phyloP scores from a whole-genome alignment of 2,329 filamentous ascomycete genomes.

The Dactylonectria macrodidyma region DNA sequence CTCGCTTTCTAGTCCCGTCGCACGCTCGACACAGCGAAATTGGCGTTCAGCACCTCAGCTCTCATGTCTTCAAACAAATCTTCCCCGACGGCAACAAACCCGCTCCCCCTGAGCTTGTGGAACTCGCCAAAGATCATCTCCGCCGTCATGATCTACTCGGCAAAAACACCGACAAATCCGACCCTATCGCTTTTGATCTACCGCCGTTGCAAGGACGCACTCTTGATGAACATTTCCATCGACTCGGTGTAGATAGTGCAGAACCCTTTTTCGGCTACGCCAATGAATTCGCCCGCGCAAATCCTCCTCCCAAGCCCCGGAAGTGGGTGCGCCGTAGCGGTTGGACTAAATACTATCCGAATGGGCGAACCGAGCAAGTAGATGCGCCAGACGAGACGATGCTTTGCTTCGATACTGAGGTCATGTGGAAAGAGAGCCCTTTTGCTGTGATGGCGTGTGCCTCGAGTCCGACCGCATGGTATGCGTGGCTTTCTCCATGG shows the following conservation, averaged over 20 bases:
- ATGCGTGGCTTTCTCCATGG: constrained; percentile 98
- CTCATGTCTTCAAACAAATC: constrained; percentile 85
- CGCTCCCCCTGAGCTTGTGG: constrained; percentile 80
- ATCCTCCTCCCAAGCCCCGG: constrained; percentile 72
- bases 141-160: constrained; percentile 88
- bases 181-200: constrained; percentile 88
- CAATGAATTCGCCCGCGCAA: constrained; percentile 78
- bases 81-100: constrained; percentile 74
- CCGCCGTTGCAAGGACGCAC: constrained; percentile 84
- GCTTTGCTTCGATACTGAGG: constrained; percentile 95
- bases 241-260: constrained; percentile 86
- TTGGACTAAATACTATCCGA: constrained; percentile 91
- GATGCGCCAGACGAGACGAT: constrained; percentile 84
- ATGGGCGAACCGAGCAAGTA: constrained; percentile 80
- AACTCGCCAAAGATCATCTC: constrained; percentile 87
- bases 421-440: constrained; percentile 93
- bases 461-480: constrained; percentile 91
- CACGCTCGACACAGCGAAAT: constrained; percentile 89
- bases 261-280: constrained; percentile 86
- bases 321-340: constrained; percentile 87
- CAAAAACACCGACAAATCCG: constrained; percentile 85
- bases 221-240: constrained; percentile 95
- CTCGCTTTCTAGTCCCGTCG: constrained; percentile 59
- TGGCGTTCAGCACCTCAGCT: constrained; percentile 93
- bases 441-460: constrained; percentile 99